Evolutionary conservation across 2,329 filamentous ascomycete species (phyloP).

Genomic region (Xenoacremonium recifei): DNA sequence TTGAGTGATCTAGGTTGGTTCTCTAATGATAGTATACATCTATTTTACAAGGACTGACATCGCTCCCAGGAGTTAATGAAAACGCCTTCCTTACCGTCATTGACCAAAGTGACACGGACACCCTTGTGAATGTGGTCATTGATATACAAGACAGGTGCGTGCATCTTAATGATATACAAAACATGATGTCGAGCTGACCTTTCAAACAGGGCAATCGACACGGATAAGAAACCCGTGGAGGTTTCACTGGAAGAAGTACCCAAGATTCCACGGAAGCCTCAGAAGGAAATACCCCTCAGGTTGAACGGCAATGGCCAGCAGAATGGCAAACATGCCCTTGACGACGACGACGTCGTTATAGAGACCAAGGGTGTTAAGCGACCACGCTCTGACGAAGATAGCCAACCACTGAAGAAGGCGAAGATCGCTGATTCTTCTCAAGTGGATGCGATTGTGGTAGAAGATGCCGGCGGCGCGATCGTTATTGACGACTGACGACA

Average conservation of each 20-base stretch:
- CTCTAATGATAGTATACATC: not conserved
- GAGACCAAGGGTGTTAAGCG: slow-evolving; percentile 46
- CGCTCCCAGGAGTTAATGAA: slow-evolving; percentile 58
- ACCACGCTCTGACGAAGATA: slow-evolving; percentile 40
- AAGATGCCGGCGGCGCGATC: slow-evolving; percentile 60
- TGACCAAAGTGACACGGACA: slow-evolving; percentile 74
- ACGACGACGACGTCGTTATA: slow-evolving; percentile 30
- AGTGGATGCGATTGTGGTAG: slow-evolving; percentile 46
- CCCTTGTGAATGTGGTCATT: slow-evolving; percentile 78
- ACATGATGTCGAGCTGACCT: slow-evolving; percentile 23
- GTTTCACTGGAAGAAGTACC: slow-evolving; percentile 42
- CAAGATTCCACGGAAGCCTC: slow-evolving; percentile 54
- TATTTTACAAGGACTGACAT: slow-evolving; percentile 12
- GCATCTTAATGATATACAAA: not conserved
- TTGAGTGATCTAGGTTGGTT: slow-evolving; percentile 68
- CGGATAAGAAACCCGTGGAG: slow-evolving; percentile 55
- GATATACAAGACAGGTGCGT: slow-evolving; percentile 63
- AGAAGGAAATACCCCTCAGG: slow-evolving; percentile 34
- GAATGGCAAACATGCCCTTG: slow-evolving; percentile 41
- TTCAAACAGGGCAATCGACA: slow-evolving; percentile 39
- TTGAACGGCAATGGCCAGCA: slow-evolving; percentile 38
- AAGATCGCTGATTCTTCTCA: slow-evolving; percentile 37
- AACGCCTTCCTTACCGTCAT: slow-evolving; percentile 79
- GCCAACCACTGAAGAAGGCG: slow-evolving; percentile 47
- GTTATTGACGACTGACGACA: slow-evolving; percentile 58